Conservation (phyloP, 2,329 filamentous ascomycete species). For the Curvularia sp. region DNA sequence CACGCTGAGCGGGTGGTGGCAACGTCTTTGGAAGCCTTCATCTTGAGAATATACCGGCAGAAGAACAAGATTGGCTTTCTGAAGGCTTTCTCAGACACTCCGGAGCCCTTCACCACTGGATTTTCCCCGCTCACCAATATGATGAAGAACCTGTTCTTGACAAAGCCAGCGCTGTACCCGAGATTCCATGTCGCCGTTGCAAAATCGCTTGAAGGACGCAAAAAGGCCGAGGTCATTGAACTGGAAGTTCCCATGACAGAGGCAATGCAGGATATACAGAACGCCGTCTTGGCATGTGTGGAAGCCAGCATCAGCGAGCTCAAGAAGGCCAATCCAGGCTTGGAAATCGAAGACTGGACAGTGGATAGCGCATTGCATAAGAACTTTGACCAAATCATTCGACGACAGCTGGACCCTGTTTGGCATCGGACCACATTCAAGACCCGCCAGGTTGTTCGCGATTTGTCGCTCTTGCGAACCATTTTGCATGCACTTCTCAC, state of each 20-base stretch:
- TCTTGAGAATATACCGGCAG: conserved; percentile 89
- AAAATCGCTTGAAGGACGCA: conserved; percentile 85
- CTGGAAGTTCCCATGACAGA: conserved; percentile 96
- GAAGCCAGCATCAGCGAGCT: conserved; percentile 93
- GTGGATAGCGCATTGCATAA: conserved; percentile 89
- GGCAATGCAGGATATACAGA: conserved; percentile 90
- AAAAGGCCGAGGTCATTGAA: conserved; percentile 96
- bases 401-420: conserved; percentile 90
- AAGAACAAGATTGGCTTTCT: conserved; percentile 93
- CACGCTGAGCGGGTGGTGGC: conserved; percentile 87
- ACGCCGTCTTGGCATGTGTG: conserved; percentile 93
- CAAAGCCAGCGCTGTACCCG: conserved; percentile 89
- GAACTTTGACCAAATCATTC: conserved; percentile 88
- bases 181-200: conserved; percentile 92
- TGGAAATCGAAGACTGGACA: conserved; percentile 98
- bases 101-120: conserved; percentile 86
- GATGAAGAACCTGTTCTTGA: conserved; percentile 90
- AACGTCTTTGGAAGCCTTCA: conserved; percentile 92
- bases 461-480: conserved; percentile 80
- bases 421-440: conserved; percentile 97
- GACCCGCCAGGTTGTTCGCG: conserved; percentile 91
- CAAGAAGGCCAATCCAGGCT: conserved; percentile 84
- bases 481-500: conserved; percentile 82
- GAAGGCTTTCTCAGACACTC: conserved; percentile 94
- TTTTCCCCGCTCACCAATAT: conserved; percentile 88